Conservation (phyloP, 257 asterid genomes). For the Handroanthus guayacan region DNA sequence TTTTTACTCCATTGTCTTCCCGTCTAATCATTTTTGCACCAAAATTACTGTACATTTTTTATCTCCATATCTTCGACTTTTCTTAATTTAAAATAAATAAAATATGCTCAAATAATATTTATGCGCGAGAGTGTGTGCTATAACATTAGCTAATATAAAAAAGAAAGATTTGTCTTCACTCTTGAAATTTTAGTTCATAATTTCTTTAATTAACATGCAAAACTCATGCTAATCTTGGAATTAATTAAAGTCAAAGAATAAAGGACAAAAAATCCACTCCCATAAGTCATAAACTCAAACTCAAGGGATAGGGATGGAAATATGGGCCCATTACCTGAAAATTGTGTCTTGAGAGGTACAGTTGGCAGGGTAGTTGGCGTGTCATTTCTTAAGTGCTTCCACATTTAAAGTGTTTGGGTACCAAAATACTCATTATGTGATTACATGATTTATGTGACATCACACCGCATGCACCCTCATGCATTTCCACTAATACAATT, state of each 20-base stretch:
- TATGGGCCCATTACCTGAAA: not conserved
- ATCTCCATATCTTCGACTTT: no score
- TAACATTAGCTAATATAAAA: not conserved
- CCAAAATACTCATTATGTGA: not conserved
- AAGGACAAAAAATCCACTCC: not conserved
- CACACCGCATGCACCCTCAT: not conserved
- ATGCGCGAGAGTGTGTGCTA: no score
- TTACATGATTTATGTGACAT: constrained; percentile 17
- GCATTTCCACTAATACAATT: not conserved
- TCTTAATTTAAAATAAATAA: no score
- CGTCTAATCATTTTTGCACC: no score
- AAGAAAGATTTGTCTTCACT: not conserved
- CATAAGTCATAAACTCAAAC: not conserved
- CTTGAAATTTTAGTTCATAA: not conserved
- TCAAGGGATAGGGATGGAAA: constrained; percentile 12
- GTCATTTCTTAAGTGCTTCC: constrained; percentile 36
- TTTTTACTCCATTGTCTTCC: no score
- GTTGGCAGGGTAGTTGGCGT: constrained; percentile 29
- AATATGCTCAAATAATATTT: no score
- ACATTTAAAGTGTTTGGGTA: constrained; percentile 8
- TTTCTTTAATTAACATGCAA: no score
- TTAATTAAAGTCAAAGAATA: not conserved
- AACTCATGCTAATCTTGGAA: not conserved
- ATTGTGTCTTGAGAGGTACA: not conserved
- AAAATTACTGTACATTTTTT: no score